Evolutionary conservation across 805 yeast species (phyloP).

Genomic region (Kodamaea kakaduensis): DNA sequence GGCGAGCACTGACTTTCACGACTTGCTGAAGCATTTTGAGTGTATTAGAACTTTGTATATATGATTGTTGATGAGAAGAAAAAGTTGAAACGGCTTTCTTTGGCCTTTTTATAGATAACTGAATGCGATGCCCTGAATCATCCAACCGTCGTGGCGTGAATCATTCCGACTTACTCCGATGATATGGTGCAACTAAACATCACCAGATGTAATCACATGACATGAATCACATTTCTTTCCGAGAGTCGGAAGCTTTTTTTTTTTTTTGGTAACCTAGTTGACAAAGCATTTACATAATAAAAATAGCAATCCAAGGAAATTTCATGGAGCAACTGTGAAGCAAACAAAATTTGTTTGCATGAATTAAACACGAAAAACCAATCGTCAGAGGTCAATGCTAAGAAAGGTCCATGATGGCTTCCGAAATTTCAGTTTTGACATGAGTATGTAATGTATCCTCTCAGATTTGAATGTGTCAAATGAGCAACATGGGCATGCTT

Average conservation of each 20-base stretch:
- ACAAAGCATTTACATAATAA: background rate
- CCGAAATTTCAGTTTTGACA: no score
- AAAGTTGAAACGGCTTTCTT: background rate
- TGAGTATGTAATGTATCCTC: no score
- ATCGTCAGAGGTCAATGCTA: no score
- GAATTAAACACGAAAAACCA: no score
- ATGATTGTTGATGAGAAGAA: no score
- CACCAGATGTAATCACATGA: slow-evolving; percentile 5
- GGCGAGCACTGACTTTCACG: background rate
- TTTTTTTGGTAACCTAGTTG: no score
- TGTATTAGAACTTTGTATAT: no score
- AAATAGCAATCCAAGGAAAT: slow-evolving; percentile 3
- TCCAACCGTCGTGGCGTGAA: slow-evolving; percentile 4
- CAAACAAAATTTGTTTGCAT: no score
- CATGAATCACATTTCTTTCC: background rate
- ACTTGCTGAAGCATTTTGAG: background rate
- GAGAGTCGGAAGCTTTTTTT: no score
- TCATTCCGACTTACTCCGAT: slow-evolving; percentile 2
- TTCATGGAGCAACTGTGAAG: no score
- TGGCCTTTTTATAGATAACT: slow-evolving; percentile 1
- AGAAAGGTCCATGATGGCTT: no score
- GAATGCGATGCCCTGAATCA: background rate
- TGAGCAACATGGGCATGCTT: background rate
- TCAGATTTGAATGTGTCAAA: no score
- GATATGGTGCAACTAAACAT: slow-evolving; percentile 3